Percentiles rank a stretch among this genome's conserved stretches.
These are phyloP conservation scores for Tylopilus sp. DNA, from an alignment of 768 basidiomycete genomes.

Conservation along the genomic window DNA sequence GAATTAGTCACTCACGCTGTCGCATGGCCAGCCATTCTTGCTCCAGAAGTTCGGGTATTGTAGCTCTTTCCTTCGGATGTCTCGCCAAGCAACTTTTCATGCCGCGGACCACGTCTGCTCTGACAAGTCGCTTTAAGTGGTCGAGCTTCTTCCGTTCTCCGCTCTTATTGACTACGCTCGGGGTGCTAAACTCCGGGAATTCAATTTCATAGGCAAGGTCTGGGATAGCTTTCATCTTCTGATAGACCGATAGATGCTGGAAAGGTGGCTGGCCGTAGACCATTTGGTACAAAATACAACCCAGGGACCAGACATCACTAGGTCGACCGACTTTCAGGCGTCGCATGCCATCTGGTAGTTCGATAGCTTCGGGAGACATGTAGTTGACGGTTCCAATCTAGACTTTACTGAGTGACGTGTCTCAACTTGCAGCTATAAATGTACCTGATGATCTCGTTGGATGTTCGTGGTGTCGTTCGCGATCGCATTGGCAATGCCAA, in stretches of 20 bases:
- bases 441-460: slow-evolving; percentile 90
- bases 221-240: slow-evolving; percentile 95
- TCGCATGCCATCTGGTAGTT: slow-evolving; percentile 80
- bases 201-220: slow-evolving; percentile 72
- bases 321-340: slow-evolving; percentile 93
- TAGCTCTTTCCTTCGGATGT: slow-evolving; percentile 77
- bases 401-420: slow-evolving; percentile 1
- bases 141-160: slow-evolving; percentile 51
- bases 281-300: slow-evolving; percentile 99
- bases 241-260: slow-evolving; percentile 73
- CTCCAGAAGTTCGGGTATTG: slow-evolving; percentile 82
- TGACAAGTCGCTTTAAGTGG: slow-evolving; percentile 68
- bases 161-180: slow-evolving; percentile 36
- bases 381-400: slow-evolving; percentile 97
- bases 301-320: slow-evolving; percentile 96
- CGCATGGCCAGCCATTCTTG: slow-evolving; percentile 75
- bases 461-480: slow-evolving; percentile 99
- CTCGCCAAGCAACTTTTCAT: slow-evolving; percentile 82
- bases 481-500: slow-evolving; percentile 99
- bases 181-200: slow-evolving; percentile 69
- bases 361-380: slow-evolving; percentile 98
- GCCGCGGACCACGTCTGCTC: slow-evolving; percentile 68
- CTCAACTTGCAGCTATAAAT: background rate
- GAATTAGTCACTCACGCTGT: slow-evolving; percentile 24
- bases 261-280: slow-evolving; percentile 94